Base-by-base conservation (phyloP, 2,329 filamentous ascomycete genomes). In the Xylaria sp. region DNA sequence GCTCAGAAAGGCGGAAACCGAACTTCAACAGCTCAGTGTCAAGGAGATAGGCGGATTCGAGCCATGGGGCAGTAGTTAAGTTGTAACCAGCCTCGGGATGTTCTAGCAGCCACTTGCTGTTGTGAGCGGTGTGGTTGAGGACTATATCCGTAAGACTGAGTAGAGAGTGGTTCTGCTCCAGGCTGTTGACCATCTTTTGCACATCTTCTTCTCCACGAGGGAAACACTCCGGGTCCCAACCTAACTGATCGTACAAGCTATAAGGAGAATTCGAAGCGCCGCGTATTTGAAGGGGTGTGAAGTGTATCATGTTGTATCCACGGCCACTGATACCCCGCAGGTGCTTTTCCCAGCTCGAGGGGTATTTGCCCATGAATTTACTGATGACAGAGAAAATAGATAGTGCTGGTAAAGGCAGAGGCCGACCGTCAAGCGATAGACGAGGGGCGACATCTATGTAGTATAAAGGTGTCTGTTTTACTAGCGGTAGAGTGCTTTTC, bases 271-370 rank as follows among this genome's bases (percentile, higher is more conserved):
- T 97, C 55, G 95, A 99, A 46, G 83, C 84, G 60, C 95, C 95
- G 63, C 95, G 89, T 61, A 90, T 84, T 83, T 96, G 95, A 68
- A 99, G 82, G 9, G 95, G 95, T 1, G 95, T 97, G 77, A 99
- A 99, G 77, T 99, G 95, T 63, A 99, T 88, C 93, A 98, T 97
- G 79, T 99, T 99, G 83, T 99, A 99, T 47, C 94, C 94, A 64
- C 95, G 86, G 72, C 91, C 87, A 75, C 92, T 91, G 75, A 99
- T 97, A 28, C 95, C 94, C 60, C 86, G 84, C 60, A 99, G 80
- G 75, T 98, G 94, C 54, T 87, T 90, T 74, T 97, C 88, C 94
- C 94, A 99, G 72, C 97, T 92, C 15, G 83, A 83, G 0, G 94
- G 92, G 74, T 95, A 97, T 73, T 89, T 89, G 66, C 95, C 95